Evolutionary conservation across 2,329 filamentous ascomycete species (phyloP).

Genomic region (Fusarium incarnatum): DNA sequence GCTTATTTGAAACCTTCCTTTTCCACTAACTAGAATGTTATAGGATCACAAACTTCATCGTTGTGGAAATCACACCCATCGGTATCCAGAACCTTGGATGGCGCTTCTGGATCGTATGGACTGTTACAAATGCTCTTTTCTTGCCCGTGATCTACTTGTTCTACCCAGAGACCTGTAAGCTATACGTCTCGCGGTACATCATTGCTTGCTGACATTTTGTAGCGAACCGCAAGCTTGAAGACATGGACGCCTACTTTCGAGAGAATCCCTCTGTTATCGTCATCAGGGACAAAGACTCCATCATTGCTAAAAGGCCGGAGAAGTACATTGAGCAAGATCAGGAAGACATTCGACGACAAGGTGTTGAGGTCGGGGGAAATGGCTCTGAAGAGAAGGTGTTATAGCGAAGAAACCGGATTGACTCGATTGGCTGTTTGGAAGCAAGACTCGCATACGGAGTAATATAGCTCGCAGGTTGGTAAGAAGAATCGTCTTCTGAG

Average conservation of each 20-base stretch:
- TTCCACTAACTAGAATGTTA: background rate
- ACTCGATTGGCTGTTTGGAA: background rate
- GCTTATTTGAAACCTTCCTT: rapidly evolving
- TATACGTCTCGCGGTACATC: rapidly evolving
- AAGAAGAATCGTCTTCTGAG: too few species aligned
- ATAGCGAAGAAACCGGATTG: background rate
- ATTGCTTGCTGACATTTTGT: conserved; percentile 7
- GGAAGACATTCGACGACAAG: conserved; percentile 11
- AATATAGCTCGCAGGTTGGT: too few species aligned
- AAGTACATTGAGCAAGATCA: conserved; percentile 28
- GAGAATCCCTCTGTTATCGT: conserved; percentile 57
- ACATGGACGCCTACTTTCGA: conserved; percentile 54
- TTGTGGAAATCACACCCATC: conserved; percentile 53
- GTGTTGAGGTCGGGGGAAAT: background rate
- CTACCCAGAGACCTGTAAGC: conserved; percentile 58
- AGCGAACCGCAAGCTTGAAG: conserved; percentile 44
- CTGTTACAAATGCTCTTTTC: conserved; percentile 60
- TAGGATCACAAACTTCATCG: conserved; percentile 45
- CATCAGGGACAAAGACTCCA: conserved; percentile 60
- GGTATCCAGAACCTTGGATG: conserved; percentile 59
- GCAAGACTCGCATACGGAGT: background rate
- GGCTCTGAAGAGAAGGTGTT: conserved; percentile 3
- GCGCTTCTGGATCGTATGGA: conserved; percentile 65
- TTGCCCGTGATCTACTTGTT: conserved; percentile 61
- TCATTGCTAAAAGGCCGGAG: conserved; percentile 49